Evolutionary conservation across 192 early-diverging fungal genomes (phyloP).

Genomic region (Nowakowskiella sp.): DNA sequence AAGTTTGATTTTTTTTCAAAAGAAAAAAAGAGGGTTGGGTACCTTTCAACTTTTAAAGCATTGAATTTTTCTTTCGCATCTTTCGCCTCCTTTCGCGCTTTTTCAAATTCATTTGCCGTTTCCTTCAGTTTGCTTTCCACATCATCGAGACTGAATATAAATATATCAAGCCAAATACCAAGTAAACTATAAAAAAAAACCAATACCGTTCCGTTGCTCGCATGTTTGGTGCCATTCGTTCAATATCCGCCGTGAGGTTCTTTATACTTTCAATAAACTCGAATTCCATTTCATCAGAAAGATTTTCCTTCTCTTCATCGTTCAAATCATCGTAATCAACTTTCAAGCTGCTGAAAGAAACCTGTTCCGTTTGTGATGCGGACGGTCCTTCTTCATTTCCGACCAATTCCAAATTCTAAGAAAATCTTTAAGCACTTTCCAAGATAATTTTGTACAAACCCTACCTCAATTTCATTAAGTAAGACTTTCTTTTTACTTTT

Average conservation of each 20-base stretch:
- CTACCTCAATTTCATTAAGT: constrained; percentile 56
- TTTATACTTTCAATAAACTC: constrained; percentile 60
- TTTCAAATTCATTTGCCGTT: constrained; percentile 78
- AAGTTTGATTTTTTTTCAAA: background rate
- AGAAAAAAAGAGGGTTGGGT: constrained; percentile 1
- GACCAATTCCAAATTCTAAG: constrained; percentile 7
- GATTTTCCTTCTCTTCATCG: constrained; percentile 37
- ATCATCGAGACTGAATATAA: constrained; percentile 54
- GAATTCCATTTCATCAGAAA: constrained; percentile 46
- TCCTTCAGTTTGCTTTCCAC: constrained; percentile 70
- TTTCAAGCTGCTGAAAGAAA: constrained; percentile 31
- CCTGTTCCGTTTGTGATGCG: constrained; percentile 12
- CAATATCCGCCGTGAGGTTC: constrained; percentile 58
- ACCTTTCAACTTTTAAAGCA: constrained; percentile 72
- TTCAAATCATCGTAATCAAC: constrained; percentile 55
- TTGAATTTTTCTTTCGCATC: constrained; percentile 75
- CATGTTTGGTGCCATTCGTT: constrained; percentile 84
- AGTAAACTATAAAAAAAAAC: no score
- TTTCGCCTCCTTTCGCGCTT: constrained; percentile 70
- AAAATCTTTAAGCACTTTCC: constrained; percentile 1
- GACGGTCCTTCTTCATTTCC: background rate
- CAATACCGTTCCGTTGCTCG: constrained; percentile 74
- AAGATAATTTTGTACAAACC: constrained; percentile 12
- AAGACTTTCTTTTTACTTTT: constrained; percentile 67
- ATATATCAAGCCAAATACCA: no score